A percentile compares a stretch with the other conserved stretches of the same genome.
Conservation (phyloP, 106 monocot species). For the Dendrobium nobile region DNA sequence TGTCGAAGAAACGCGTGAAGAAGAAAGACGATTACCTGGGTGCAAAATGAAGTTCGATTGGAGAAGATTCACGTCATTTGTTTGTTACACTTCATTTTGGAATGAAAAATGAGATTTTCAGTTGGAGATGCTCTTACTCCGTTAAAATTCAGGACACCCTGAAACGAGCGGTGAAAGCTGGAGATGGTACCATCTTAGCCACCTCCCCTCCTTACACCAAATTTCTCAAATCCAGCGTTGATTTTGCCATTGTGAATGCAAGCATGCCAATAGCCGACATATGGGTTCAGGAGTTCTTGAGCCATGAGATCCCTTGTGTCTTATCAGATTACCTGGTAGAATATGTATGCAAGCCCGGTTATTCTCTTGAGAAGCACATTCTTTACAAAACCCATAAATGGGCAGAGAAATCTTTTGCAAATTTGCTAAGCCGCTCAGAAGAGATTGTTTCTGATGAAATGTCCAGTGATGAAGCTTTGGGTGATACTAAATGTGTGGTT, state of each 20-base stretch:
- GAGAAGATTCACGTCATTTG: no score
- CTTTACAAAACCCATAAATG: conserved; percentile 54
- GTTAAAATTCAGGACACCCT: conserved; percentile 48
- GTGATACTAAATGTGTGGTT: conserved; percentile 42
- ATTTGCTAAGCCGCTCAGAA: conserved; percentile 27
- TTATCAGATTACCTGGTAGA: conserved; percentile 71
- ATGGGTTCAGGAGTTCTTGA: conserved; percentile 83
- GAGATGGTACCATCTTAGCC: conserved; percentile 75
- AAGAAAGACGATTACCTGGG: no score
- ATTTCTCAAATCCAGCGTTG: conserved; percentile 44
- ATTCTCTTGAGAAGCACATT: conserved; percentile 60
- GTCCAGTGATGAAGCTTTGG: conserved; percentile 8
- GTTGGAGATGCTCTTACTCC: not conserved
- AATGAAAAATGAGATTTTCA: no score
- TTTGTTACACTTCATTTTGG: no score
- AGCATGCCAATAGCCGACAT: conserved; percentile 46
- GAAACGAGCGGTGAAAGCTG: conserved; percentile 73
- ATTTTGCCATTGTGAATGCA: conserved; percentile 59
- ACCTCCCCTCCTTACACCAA: conserved; percentile 91
- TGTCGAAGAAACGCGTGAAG: no score
- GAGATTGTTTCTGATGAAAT: conserved; percentile 25
- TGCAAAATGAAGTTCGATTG: no score
- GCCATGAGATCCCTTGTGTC: conserved; percentile 69
- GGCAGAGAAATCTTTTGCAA: conserved; percentile 53
- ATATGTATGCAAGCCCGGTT: conserved; percentile 60